A percentile compares a stretch with the other conserved stretches of the same genome.
phyloP scores from a whole-genome alignment of 179 eudicot species.

The Corrigiola litoralis region DNA sequence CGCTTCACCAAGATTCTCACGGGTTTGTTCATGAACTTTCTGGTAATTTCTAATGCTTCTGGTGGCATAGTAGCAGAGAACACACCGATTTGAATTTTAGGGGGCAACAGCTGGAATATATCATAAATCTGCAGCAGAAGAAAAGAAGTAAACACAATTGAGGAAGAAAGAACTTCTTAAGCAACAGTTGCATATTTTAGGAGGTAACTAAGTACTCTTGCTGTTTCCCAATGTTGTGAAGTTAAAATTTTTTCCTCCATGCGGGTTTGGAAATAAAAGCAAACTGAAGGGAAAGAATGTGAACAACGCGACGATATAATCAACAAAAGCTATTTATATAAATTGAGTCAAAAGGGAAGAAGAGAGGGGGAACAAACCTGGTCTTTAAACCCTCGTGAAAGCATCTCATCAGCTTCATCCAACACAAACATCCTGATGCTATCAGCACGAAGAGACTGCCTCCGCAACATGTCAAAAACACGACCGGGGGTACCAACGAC shows the following conservation, averaged over 20 bases:
- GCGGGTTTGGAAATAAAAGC: background rate
- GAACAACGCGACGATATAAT: too few relatives aligned
- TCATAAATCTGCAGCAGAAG: slow-evolving; percentile 51
- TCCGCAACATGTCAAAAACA: slow-evolving; percentile 49
- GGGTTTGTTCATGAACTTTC: slow-evolving; percentile 56
- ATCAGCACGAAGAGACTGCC: slow-evolving; percentile 42
- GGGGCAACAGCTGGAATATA: slow-evolving; percentile 47
- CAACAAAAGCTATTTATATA: too few relatives aligned
- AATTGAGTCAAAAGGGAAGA: background rate
- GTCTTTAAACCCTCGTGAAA: slow-evolving; percentile 52
- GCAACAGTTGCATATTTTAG: too few relatives aligned
- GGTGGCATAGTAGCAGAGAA: slow-evolving; percentile 63
- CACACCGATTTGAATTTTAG: slow-evolving; percentile 50
- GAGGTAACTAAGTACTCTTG: background rate
- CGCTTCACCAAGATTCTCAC: slow-evolving; percentile 49
- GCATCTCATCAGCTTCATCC: slow-evolving; percentile 67
- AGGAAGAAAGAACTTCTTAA: background rate
- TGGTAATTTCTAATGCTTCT: slow-evolving; percentile 50
- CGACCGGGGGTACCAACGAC: slow-evolving; percentile 56
- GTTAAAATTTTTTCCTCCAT: too few relatives aligned
- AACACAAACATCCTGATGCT: slow-evolving; percentile 42
- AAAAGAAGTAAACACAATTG: background rate
- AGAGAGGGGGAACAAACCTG: slow-evolving; percentile 24
- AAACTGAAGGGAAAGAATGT: background rate
- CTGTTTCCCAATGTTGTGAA: background rate